Base-by-base conservation (phyloP, 163 green algal genomes). In the Scenedesmus sp. region DNA sequence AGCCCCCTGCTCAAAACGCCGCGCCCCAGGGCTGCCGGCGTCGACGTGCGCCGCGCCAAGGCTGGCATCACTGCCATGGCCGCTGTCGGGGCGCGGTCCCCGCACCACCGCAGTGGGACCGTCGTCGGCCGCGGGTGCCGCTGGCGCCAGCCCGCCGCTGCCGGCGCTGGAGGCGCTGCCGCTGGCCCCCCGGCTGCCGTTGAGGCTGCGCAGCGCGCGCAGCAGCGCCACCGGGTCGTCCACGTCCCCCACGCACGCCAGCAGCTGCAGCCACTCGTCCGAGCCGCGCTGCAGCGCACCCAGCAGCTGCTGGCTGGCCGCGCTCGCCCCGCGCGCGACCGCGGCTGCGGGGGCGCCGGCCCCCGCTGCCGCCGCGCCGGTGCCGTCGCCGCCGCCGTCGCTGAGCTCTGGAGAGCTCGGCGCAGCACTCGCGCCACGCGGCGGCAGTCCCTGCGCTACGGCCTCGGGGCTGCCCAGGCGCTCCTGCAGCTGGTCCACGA, bases 211-310 rank as follows among this genome's bases (percentile, higher is more conserved):
- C 28, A 64, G 26, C 13, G 63, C 63, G 22, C 63, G 44, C 28
- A 74, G 44, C 64, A 60, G 26, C 64, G 60, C 45, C 45, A 60
- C 7, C 10, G 64, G 44, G 39, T 60, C 53, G 4, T 60, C 64
- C 20, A 74, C 44, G 31, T 62, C 33, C 11, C 39, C 45, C 22
- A 62, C 64, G n/a, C 26, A 17, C 26, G 64, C 64, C 14, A 74
- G 39, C 45, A 74, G 64, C 26, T 74, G 64, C 47, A 74, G 22
- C 64, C 64, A 62, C 17, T 74, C 64, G 31, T 62, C 33, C 3
- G 28, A 64, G 11, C 9, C 28, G 28, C 36, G 56, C 56, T 18
- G 56, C 6, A 17, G 13, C 4, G 5, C 28, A 44, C 6, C 7
- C 13, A 15, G 11, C 56, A 42, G 56, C 28, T 44, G 28, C 9